Evolutionary conservation across 164 flowering plant genomes (phyloP).

Genomic region (Sextonia rubra): DNA sequence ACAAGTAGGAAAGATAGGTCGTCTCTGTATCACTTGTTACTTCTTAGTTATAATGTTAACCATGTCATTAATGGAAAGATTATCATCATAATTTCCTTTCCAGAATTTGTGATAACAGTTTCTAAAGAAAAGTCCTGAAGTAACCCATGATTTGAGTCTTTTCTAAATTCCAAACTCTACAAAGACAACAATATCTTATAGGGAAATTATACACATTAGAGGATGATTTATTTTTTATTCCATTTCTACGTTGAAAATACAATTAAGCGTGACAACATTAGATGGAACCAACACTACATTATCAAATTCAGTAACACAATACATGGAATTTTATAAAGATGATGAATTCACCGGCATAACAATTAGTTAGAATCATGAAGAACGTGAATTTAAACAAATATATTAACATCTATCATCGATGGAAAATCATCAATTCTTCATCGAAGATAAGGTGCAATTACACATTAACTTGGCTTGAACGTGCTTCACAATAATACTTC

Average conservation of each 20-base stretch:
- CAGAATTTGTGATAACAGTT: too few species aligned
- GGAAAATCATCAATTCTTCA: neutral
- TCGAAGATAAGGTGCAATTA: neutral
- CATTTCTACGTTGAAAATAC: neutral
- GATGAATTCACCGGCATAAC: too few species aligned
- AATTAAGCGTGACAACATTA: neutral
- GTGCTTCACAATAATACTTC: neutral
- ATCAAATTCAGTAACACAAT: neutral
- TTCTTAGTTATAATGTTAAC: too few species aligned
- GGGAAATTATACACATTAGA: neutral
- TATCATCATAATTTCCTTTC: too few species aligned
- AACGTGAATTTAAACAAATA: neutral
- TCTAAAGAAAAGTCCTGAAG: too few species aligned
- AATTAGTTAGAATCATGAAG: neutral
- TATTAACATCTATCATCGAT: neutral
- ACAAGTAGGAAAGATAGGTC: neutral
- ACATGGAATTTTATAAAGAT: neutral
- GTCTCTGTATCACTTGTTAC: too few species aligned
- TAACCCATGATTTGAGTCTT: neutral
- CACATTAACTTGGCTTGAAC: neutral
- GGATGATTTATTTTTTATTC: too few species aligned
- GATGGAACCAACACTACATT: neutral
- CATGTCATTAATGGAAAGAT: too few species aligned
- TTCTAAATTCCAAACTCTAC: neutral
- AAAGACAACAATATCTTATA: too few species aligned